These are phyloP conservation scores for Amphibolis antarctica DNA, from an alignment of 106 monocot species.

Conservation along the genomic window DNA sequence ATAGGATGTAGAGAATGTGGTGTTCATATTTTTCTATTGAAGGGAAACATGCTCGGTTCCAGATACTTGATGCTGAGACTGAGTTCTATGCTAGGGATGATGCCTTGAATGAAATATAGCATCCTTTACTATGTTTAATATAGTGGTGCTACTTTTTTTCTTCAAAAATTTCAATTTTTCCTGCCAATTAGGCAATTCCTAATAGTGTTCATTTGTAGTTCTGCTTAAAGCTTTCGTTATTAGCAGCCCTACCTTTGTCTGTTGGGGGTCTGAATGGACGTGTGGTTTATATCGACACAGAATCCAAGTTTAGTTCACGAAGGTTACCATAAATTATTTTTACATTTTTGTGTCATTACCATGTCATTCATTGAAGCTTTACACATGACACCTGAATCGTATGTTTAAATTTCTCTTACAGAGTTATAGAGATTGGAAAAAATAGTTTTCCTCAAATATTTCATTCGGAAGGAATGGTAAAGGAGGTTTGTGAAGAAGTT, in stretches of 20 bases:
- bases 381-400: neutral
- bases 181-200: neutral
- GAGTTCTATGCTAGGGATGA: too few relatives aligned
- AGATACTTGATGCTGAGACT: too few relatives aligned
- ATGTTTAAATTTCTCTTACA: constrained; percentile 10
- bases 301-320: constrained; percentile 81
- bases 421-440: constrained; percentile 87
- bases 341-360: neutral
- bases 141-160: neutral
- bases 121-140: too few relatives aligned
- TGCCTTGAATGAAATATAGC: too few relatives aligned
- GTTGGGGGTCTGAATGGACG: constrained; percentile 87
- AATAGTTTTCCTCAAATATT: constrained; percentile 84
- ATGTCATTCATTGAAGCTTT: neutral
- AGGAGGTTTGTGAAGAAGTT: constrained; percentile 39
- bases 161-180: neutral
- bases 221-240: constrained; percentile 71
- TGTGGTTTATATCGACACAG: constrained; percentile 83
- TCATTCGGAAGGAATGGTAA: constrained; percentile 50
- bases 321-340: constrained; percentile 31
- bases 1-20: too few relatives aligned
- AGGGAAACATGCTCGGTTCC: too few relatives aligned
- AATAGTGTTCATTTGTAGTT: constrained; percentile 35
- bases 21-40: too few relatives aligned
- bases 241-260: constrained; percentile 65